Evolutionary conservation across 1,284 basidiomycete species (phyloP).

Genomic region (Ceratobasidium sp.): DNA sequence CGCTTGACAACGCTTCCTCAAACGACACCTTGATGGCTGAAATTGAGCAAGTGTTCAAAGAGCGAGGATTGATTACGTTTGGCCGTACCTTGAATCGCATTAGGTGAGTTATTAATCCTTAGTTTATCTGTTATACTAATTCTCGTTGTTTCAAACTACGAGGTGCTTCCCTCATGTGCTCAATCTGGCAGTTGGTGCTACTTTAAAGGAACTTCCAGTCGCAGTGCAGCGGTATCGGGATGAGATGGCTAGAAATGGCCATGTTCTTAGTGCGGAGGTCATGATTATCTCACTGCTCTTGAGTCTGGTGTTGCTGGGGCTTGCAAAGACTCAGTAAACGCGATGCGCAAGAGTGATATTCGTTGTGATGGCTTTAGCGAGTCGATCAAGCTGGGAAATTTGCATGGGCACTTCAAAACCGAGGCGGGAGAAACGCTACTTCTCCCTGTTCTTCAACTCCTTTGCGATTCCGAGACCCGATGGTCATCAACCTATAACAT

Average conservation of each 20-base stretch:
- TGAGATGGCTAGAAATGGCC: not conserved
- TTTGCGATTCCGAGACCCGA: conserved; percentile 8
- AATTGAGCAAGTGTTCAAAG: conserved; percentile 10
- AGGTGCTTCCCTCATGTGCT: conserved; percentile 39
- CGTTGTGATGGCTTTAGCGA: conserved; percentile 7
- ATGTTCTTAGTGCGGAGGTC: not conserved
- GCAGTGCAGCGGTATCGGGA: not conserved
- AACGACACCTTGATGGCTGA: conserved; percentile 38
- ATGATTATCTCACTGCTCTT: not conserved
- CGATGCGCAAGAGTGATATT: conserved; percentile 3
- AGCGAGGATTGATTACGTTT: not conserved
- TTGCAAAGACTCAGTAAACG: not conserved
- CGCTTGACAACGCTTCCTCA: conserved; percentile 38
- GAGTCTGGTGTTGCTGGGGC: not conserved
- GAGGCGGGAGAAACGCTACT: not conserved
- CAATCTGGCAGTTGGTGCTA: conserved; percentile 13
- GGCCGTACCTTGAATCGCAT: conserved; percentile 14
- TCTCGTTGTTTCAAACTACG: not conserved
- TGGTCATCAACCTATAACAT: conserved; percentile 25
- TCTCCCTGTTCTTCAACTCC: conserved; percentile 14
- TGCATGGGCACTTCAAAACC: not conserved
- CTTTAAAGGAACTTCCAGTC: not conserved
- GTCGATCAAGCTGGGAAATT: not conserved
- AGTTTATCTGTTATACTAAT: too few species aligned
- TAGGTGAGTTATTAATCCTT: not conserved